Percentiles rank a stretch among this genome's conserved stretches.
phyloP scores from a whole-genome alignment of 306 rosid genomes.

The Lathyrus oleraceus region DNA sequence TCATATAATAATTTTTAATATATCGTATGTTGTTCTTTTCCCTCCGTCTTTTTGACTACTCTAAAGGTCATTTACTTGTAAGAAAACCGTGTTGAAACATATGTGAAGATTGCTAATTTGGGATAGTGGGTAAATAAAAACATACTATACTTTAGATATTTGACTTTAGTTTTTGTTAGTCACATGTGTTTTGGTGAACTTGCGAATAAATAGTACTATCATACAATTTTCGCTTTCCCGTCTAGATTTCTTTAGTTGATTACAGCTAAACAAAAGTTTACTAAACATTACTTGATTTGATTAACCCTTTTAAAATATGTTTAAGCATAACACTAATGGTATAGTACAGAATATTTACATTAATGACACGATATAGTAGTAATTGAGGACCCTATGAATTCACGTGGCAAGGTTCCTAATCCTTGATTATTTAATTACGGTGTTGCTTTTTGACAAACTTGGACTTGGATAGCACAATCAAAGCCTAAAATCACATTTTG shows the following conservation, averaged over 20 bases:
- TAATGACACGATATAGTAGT: constrained; percentile 33
- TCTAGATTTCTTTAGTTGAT: neutral
- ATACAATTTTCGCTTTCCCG: too few species aligned
- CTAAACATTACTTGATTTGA: constrained; percentile 17
- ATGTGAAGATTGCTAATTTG: constrained; percentile 30
- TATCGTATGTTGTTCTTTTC: neutral
- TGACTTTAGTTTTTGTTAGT: constrained; percentile 32
- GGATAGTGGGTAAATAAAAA: neutral
- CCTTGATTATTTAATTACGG: constrained; percentile 41
- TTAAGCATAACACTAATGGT: constrained; percentile 33
- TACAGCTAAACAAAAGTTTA: constrained; percentile 21
- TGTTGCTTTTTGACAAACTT: constrained; percentile 13
- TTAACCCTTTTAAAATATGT: constrained; percentile 41
- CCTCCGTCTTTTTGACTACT: constrained; percentile 20
- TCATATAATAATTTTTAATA: neutral
- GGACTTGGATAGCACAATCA: constrained; percentile 46
- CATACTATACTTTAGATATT: constrained; percentile 3
- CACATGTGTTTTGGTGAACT: constrained; percentile 2
- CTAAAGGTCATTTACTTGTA: constrained; percentile 31
- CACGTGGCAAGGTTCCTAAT: constrained; percentile 59
- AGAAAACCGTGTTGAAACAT: constrained; percentile 4
- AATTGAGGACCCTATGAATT: constrained; percentile 75
- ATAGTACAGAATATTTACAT: neutral
- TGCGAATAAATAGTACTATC: neutral
- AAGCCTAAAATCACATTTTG: constrained; percentile 38